phyloP scores from a whole-genome alignment of 352 stramenopile species.

The Pythium monospermum region DNA sequence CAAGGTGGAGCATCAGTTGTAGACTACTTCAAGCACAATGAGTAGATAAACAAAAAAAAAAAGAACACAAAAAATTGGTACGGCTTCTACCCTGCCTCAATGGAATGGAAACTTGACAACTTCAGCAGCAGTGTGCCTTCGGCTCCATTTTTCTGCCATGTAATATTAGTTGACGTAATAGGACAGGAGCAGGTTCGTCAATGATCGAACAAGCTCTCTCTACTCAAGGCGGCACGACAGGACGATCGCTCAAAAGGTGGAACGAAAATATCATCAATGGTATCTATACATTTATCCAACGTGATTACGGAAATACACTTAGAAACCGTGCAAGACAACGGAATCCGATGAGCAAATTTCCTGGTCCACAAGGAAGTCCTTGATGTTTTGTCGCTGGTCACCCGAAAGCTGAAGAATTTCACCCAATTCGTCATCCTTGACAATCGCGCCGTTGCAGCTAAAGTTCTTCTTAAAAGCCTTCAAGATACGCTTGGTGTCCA shows the following conservation, averaged over 20 bases:
- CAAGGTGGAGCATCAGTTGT: conserved; percentile 58
- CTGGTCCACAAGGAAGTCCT: conserved; percentile 98
- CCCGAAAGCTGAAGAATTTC: conserved; percentile 99
- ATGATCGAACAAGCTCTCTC: too few relatives aligned
- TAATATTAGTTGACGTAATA: too few relatives aligned
- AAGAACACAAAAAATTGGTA: too few relatives aligned
- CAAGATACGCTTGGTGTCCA: conserved; percentile 99
- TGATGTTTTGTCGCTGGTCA: conserved; percentile 99
- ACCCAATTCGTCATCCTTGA: conserved; percentile 96
- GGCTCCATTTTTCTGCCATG: too few relatives aligned
- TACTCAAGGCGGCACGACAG: too few relatives aligned
- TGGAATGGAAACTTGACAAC: too few relatives aligned
- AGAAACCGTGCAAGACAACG: conserved; percentile 98
- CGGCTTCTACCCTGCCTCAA: conserved; percentile 2
- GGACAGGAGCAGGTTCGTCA: too few relatives aligned
- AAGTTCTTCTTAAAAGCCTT: conserved; percentile 99
- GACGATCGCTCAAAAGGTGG: too few relatives aligned
- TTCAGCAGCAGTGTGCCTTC: too few relatives aligned
- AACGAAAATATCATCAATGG: too few relatives aligned
- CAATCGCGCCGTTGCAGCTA: conserved; percentile 98
- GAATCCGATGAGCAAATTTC: conserved; percentile 97
- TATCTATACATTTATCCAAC: background rate
- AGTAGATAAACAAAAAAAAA: too few relatives aligned
- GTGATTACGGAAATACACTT: conserved; percentile 35
- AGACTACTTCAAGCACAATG: too few relatives aligned